Evolutionary conservation across 305 asterid species (phyloP), one percentile per base, ranked within the genome.

Genomic region (Vinca major): DNA sequence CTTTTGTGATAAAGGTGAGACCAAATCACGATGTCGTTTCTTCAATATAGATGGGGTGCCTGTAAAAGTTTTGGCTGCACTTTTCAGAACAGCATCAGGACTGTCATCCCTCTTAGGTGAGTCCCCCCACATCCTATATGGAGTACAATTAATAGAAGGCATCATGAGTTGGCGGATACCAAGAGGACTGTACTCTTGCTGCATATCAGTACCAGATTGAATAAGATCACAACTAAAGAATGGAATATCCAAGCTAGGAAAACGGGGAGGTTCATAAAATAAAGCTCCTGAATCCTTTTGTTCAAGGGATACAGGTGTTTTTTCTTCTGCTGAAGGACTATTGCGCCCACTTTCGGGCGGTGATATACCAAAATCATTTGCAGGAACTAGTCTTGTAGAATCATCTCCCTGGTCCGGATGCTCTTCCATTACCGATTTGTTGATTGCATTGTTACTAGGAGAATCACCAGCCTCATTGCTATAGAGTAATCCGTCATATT

Each of bases 211-310:
- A 55, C 92, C 88, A 64, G 96, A 72, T 70, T 89, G 95, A 66
- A 86, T 71, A 51, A 94, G 95, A 77, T 94, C 99, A 71, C 98
- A 94, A 71, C 94, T 89, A 64, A 91, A 87, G 82, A 94, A 91
- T 7, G 99, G 98, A 67, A 89, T 68, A 66, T 94, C 98, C 83
- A 91, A 81, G 87, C 94, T 86, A 52, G 99, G 99, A 79, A 94
- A 94, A 64, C 99, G 89, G 44, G 99, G 98, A n/a, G 99, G 98
- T 74, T 94, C 97, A 55, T 91, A 94, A 82, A 73, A 91, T 54
- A 94, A 80, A 79, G 87, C 76, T 71, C 99, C 95, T 19, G 86
- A 70, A 61, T 85, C 93, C 53, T 74, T 79, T 68, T 76, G 85
- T 66, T 81, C 87, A 66, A 76, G 85, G n/a, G 69, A 70, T 71